phyloP scores from a whole-genome alignment of 2,329 filamentous ascomycete genomes.

The Microdochium nivale region DNA sequence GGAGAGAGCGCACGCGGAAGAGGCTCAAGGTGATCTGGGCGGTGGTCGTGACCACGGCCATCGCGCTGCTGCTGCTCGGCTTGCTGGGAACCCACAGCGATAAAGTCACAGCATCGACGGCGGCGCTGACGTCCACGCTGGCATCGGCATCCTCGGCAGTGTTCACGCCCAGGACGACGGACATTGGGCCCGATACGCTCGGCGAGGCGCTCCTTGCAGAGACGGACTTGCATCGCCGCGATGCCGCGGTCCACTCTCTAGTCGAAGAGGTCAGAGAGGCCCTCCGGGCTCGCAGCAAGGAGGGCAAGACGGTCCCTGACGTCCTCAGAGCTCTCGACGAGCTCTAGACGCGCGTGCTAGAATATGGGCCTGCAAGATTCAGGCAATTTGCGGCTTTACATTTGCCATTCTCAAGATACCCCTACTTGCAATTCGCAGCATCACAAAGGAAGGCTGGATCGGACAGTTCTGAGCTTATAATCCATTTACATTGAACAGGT shows the following conservation, averaged over 20 bases:
- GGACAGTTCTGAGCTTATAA: too few species aligned
- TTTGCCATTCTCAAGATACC: too few species aligned
- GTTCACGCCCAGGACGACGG: neutral
- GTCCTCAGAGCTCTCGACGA: neutral
- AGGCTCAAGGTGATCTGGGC: slow-evolving; percentile 54
- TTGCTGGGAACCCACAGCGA: slow-evolving; percentile 29
- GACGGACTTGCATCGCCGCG: neutral
- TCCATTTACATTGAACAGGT: too few species aligned
- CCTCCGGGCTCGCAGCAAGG: neutral
- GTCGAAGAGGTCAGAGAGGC: neutral
- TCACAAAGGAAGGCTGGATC: too few species aligned
- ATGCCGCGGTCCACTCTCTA: neutral
- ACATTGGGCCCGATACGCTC: neutral
- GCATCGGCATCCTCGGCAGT: neutral
- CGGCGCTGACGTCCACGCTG: neutral
- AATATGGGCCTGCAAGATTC: too few species aligned
- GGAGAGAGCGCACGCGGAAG: slow-evolving; percentile 58
- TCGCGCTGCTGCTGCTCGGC: slow-evolving; percentile 38
- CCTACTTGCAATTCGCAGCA: too few species aligned
- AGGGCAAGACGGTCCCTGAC: neutral
- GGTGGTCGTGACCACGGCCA: slow-evolving; percentile 37
- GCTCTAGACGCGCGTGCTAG: neutral
- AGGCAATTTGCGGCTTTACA: too few species aligned
- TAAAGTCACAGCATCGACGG: slow-evolving; percentile 5
- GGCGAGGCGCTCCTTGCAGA: slow-evolving; percentile 1